Percentiles rank a stretch among this genome's conserved stretches.
Evolutionary conservation across 1,284 basidiomycete species (phyloP).

Genomic region (Amylostereum areolatum): DNA sequence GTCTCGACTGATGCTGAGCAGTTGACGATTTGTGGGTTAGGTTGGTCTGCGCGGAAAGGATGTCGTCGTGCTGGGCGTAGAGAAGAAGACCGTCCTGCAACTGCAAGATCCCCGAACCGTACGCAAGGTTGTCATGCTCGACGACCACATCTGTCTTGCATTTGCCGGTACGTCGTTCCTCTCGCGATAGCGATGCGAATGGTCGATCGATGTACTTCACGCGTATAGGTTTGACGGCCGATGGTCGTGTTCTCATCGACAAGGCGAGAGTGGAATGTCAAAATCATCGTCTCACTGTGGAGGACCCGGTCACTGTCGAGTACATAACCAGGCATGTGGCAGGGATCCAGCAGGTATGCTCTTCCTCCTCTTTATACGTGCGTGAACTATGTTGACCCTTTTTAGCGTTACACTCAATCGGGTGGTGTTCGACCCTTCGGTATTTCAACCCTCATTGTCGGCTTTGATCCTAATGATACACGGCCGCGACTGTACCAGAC

Average conservation of each 20-base stretch:
- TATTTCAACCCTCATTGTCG: slow-evolving; percentile 94
- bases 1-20: neutral
- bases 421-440: slow-evolving; percentile 98
- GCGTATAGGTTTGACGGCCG: slow-evolving; percentile 84
- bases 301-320: slow-evolving; percentile 97
- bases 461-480: slow-evolving; percentile 92
- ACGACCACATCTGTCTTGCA: slow-evolving; percentile 96
- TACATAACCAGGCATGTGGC: slow-evolving; percentile 98
- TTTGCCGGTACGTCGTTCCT: slow-evolving; percentile 75
- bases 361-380: neutral
- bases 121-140: slow-evolving; percentile 96
- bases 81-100: slow-evolving; percentile 98
- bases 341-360: slow-evolving; percentile 88
- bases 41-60: slow-evolving; percentile 95
- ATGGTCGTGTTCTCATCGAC: slow-evolving; percentile 97
- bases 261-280: slow-evolving; percentile 98
- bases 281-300: slow-evolving; percentile 94
- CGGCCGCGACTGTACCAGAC: slow-evolving; percentile 92
- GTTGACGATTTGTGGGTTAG: slow-evolving; percentile 32
- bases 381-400: slow-evolving; percentile 3
- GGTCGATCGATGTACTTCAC: slow-evolving; percentile 7
- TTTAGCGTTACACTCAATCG: slow-evolving; percentile 93
- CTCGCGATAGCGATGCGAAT: neutral
- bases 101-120: slow-evolving; percentile 98
- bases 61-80: slow-evolving; percentile 95